These are phyloP conservation scores for Rhodotorula kratochvilovae DNA, from an alignment of 768 basidiomycete species.

Conservation along the genomic window DNA sequence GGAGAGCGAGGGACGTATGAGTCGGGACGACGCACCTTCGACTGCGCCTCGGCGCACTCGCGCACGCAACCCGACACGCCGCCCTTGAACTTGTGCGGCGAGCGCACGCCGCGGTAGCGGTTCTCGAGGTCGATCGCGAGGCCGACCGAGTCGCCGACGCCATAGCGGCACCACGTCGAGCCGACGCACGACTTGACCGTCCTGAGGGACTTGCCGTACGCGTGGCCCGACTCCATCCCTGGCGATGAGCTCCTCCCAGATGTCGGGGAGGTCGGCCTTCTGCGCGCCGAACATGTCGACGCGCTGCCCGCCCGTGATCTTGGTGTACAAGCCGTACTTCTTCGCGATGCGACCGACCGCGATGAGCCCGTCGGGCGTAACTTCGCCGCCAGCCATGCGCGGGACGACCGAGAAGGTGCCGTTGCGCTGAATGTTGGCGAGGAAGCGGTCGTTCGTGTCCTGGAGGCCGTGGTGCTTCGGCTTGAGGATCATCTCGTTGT, in stretches of 20 bases:
- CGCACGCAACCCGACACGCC: constrained; percentile 70
- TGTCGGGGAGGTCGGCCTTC: constrained; percentile 64
- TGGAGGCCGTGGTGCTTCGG: constrained; percentile 57
- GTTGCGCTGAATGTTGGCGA: constrained; percentile 42
- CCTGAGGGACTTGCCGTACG: constrained; percentile 65
- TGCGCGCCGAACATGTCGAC: constrained; percentile 68
- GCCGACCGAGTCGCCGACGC: constrained; percentile 69
- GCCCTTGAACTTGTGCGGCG: constrained; percentile 70
- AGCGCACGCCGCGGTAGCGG: constrained; percentile 61
- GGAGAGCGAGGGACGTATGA: constrained; percentile 47
- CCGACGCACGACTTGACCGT: constrained; percentile 75
- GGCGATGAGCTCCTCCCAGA: constrained; percentile 62
- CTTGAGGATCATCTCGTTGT: constrained; percentile 64
- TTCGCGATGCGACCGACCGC: constrained; percentile 63
- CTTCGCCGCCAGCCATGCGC: constrained; percentile 65
- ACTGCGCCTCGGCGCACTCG: constrained; percentile 72
- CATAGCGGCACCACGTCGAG: constrained; percentile 58
- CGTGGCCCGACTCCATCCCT: constrained; percentile 72
- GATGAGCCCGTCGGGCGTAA: constrained; percentile 63
- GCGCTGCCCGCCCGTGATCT: constrained; percentile 55
- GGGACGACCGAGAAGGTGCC: constrained; percentile 69
- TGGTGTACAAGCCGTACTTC: constrained; percentile 65
- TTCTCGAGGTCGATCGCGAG: constrained; percentile 68
- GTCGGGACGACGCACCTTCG: not conserved
- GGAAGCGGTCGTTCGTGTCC: constrained; percentile 57